Base-by-base conservation (phyloP, 1,284 basidiomycete species). In the Cerioporus squamosus region DNA sequence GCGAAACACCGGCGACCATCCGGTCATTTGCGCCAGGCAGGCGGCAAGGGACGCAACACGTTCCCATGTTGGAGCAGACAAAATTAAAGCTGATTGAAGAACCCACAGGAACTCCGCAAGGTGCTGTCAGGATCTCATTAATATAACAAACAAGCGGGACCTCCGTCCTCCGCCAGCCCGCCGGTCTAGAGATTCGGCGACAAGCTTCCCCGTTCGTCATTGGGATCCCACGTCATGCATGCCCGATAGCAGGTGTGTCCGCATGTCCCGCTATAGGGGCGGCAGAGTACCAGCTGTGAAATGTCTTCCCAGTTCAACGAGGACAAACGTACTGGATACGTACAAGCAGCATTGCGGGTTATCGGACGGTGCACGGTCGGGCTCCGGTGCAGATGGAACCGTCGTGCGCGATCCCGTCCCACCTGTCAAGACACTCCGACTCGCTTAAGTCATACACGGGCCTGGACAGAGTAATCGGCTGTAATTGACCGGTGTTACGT, bases 1-100 rank as follows among this genome's bases (percentile, higher is more conserved):
- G n/a, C n/a, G 45, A 17, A 47, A 29, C 36, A n/a, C 39, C 49
- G 49, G 49, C 49, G 38, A 51, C 49, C 49, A 51, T 51, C 49
- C 49, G 49, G 49, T 51, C 49, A 51, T 51, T 51, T 36, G 8
- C 33, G 33, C 12, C 33, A 29, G 26, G 26, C 26, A 29, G 26
- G 26, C 26, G 26, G 26, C 6, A 29, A n/a, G 5, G 26, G 26
- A 6, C 26, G 33, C 8, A 15, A 36, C 14, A 36, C 33, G 9
- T 15, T 36, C 33, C 33, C 33, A 36, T 36, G 33, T 10, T 36
- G 33, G 12, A 10, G 33, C 10, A 36, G 12, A 15, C 14, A 49
- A 38, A 49, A 39, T 49, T 49, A 24, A 38, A 38, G 15, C 23
- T 36, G 14, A 17, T 39, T 49, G 33, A 20, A 38, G 47, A 49